Base-by-base conservation (phyloP, 441 rosid genomes). In the Pelargonium cotyledonis region DNA sequence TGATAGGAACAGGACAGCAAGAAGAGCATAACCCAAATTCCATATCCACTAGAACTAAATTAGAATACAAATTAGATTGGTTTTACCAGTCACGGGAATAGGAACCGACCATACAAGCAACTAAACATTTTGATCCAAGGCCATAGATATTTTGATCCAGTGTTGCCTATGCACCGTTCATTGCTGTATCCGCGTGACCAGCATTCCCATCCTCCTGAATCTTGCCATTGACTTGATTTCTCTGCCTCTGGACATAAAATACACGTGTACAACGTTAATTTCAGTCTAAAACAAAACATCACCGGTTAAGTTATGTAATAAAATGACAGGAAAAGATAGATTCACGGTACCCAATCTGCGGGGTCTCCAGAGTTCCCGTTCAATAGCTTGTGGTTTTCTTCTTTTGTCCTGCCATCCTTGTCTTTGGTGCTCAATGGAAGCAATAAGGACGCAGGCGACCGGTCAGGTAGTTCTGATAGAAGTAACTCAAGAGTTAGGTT, bases 321-420 rank as follows among this genome's bases (percentile, higher is more conserved):
- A 69, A 29, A 55, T 58, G 9, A 73, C n/a, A 9, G 63, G 57
- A 65, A 26, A 12, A 7, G 53, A 4, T 7, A 12, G 66, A 47
- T 57, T 61, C 38, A 67, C 6, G 0, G 65, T 87, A 91, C 97
- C 99, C 97, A 80, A 68, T 90, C 97, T 57, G 90, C 83, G 77
- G 97, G 88, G 61, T 95, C 99, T 21, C 73, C 85, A 5, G 88
- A 74, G 66, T 88, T 89, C 78, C 99, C 99, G 75, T 95, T 95
- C 82, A 92, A 76, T 72, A 95, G 96, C 88, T 90, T 95, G 85
- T 88, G 91, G 76, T 83, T 92, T 86, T 90, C 99, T 80, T 92
- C 99, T 84, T 89, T 91, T 68, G 72, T 82, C 75, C 79, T 80
- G 67, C 77, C 66, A 41, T 91, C 92, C 76, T 82, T 94, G 72